These are phyloP conservation scores for Umbelopsis sp. DNA, from an alignment of 192 early-diverging fungal genomes.

Conservation along the genomic window DNA sequence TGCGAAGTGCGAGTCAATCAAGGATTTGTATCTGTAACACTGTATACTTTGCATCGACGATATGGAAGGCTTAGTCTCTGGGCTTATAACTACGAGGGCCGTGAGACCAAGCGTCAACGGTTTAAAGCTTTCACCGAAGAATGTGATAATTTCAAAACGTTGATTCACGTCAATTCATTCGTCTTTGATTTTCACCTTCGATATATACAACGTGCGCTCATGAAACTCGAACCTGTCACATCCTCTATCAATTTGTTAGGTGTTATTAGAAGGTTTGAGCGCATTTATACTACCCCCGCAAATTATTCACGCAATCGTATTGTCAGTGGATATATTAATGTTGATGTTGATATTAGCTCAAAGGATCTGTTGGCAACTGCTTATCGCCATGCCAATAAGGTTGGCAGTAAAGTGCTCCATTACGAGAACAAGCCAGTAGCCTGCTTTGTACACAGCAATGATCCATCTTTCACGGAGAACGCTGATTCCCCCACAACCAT, in stretches of 20 bases:
- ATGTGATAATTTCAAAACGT: slow-evolving; percentile 54
- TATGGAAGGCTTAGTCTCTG: slow-evolving; percentile 42
- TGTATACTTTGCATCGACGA: slow-evolving; percentile 55
- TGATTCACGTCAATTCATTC: slow-evolving; percentile 62
- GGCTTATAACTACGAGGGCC: slow-evolving; percentile 12
- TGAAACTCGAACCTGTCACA: slow-evolving; percentile 20
- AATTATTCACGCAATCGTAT: slow-evolving; percentile 52
- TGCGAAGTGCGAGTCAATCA: slow-evolving; percentile 57
- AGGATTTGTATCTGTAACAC: slow-evolving; percentile 58
- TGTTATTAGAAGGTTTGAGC: slow-evolving; percentile 45
- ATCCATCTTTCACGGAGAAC: slow-evolving; percentile 10
- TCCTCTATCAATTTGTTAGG: slow-evolving; percentile 49
- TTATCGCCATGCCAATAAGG: slow-evolving; percentile 22
- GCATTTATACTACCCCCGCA: slow-evolving; percentile 44
- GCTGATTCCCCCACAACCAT: neutral
- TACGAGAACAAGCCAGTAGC: slow-evolving; percentile 8
- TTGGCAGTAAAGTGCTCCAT: neutral
- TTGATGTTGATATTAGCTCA: slow-evolving; percentile 15
- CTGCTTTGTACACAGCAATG: slow-evolving; percentile 20
- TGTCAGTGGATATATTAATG: slow-evolving; percentile 39
- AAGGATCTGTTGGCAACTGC: slow-evolving; percentile 24
- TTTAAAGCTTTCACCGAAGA: slow-evolving; percentile 55
- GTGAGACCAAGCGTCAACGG: slow-evolving; percentile 33
- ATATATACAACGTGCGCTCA: slow-evolving; percentile 47
- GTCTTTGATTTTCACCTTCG: slow-evolving; percentile 61